Conservation (phyloP, 441 rosid species). For the Pelargonium exstipulatum region DNA sequence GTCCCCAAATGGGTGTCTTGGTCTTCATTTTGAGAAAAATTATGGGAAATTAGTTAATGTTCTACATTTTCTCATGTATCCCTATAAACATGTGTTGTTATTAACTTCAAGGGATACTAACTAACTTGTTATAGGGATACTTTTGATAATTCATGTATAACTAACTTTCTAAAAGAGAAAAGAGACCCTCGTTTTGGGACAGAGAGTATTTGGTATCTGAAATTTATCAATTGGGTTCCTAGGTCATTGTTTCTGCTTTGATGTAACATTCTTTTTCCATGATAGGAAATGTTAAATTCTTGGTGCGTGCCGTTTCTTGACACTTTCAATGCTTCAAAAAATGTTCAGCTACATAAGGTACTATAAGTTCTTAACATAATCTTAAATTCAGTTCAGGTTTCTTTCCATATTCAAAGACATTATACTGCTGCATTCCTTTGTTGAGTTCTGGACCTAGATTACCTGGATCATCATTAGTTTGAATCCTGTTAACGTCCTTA, state of each 20-base stretch:
- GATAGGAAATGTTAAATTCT: constrained; percentile 67
- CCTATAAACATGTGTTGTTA: too few relatives aligned
- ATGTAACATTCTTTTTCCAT: constrained; percentile 22
- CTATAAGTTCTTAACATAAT: constrained; percentile 3
- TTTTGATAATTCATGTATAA: too few relatives aligned
- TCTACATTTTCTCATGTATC: too few relatives aligned
- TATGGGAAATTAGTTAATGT: too few relatives aligned
- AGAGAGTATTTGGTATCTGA: not conserved
- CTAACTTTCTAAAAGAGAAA: too few relatives aligned
- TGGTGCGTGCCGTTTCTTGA: constrained; percentile 71
- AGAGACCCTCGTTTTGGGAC: too few relatives aligned
- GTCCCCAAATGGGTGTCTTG: too few relatives aligned
- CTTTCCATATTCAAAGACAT: not conserved
- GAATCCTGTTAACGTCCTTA: too few relatives aligned
- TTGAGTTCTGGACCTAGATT: constrained; percentile 1
- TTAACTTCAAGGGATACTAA: too few relatives aligned
- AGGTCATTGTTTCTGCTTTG: not conserved
- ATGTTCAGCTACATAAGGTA: constrained; percentile 82
- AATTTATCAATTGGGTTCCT: not conserved
- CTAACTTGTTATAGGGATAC: too few relatives aligned
- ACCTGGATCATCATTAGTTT: not conserved
- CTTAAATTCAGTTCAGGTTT: not conserved
- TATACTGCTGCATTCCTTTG: not conserved
- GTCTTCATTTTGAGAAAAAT: too few relatives aligned
- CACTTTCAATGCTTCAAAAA: constrained; percentile 43